Conservation (phyloP, 805 yeast genomes). For the Candida bentonensis region DNA sequence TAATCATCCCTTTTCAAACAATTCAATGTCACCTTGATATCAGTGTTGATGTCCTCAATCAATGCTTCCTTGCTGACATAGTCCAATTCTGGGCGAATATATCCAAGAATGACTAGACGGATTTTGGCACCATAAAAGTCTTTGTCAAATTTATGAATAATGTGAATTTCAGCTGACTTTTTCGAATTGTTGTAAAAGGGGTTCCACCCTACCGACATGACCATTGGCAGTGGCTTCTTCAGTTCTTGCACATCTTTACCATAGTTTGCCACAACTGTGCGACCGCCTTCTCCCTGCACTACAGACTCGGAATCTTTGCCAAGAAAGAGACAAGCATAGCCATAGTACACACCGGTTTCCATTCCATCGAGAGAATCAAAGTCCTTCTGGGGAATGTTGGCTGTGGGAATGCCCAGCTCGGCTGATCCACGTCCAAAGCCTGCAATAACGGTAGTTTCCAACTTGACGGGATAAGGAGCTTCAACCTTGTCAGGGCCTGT, state of each 20-base stretch:
- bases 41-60: slow-evolving; percentile 69
- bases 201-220: slow-evolving; percentile 91
- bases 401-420: slow-evolving; percentile 91
- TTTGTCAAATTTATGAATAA: slow-evolving; percentile 53
- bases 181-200: slow-evolving; percentile 73
- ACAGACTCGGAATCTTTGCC: slow-evolving; percentile 12
- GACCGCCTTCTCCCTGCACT: slow-evolving; percentile 23
- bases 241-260: slow-evolving; percentile 35
- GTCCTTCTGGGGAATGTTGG: slow-evolving; percentile 57
- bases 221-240: slow-evolving; percentile 61
- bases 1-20: slow-evolving; percentile 33
- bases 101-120: slow-evolving; percentile 64
- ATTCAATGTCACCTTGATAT: slow-evolving; percentile 52
- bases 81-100: slow-evolving; percentile 79
- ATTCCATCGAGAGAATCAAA: slow-evolving; percentile 26
- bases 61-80: slow-evolving; percentile 76
- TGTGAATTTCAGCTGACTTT: slow-evolving; percentile 75
- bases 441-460: slow-evolving; percentile 34
- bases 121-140: slow-evolving; percentile 76
- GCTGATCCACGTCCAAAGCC: slow-evolving; percentile 96
- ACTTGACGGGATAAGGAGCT: slow-evolving; percentile 24
- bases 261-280: slow-evolving; percentile 40
- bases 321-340: slow-evolving; percentile 39
- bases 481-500: slow-evolving; percentile 20
- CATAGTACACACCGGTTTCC: slow-evolving; percentile 81